Evolutionary conservation across 2,329 filamentous ascomycete species (phyloP).

Genomic region (Ceratocystis eucalypticola): DNA sequence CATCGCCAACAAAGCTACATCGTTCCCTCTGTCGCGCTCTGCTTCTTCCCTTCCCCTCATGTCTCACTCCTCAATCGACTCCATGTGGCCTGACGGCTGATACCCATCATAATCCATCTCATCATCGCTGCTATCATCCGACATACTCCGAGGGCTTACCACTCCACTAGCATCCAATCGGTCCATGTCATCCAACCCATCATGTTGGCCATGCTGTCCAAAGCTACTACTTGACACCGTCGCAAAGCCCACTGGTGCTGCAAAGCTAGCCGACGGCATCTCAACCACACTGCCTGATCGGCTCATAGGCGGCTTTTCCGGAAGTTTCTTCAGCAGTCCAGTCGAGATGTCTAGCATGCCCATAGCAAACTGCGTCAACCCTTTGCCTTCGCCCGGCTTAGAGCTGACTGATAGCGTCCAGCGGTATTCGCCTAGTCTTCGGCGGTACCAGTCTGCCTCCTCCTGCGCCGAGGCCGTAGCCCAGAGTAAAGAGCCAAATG

Average conservation of each 20-base stretch:
- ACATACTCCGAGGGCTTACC: constrained; percentile 38
- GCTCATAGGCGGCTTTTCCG: constrained; percentile 56
- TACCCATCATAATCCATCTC: constrained; percentile 36
- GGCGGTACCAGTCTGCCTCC: constrained; percentile 84
- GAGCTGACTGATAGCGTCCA: constrained; percentile 86
- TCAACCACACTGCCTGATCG: constrained; percentile 39
- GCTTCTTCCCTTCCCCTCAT: background rate
- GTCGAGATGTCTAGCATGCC: constrained; percentile 63
- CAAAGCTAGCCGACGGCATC: constrained; percentile 25
- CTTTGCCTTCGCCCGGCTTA: constrained; percentile 49
- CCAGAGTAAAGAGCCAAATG: constrained; percentile 81
- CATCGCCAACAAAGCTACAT: too few species aligned
- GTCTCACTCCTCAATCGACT: constrained; percentile 14
- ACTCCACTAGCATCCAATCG: constrained; percentile 36
- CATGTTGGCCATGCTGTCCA: background rate
- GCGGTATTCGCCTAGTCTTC: constrained; percentile 73
- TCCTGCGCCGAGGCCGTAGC: constrained; percentile 76
- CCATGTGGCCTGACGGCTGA: constrained; percentile 12
- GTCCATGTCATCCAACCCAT: constrained; percentile 25
- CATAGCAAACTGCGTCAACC: constrained; percentile 57
- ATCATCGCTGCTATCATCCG: constrained; percentile 42
- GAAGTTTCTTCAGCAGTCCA: constrained; percentile 53
- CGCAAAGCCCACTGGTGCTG: constrained; percentile 26
- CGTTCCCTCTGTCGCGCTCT: background rate
- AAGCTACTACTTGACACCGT: constrained; percentile 5